These are phyloP conservation scores for Suhomyces xylopsoci DNA, from an alignment of 805 yeast genomes.

Conservation along the genomic window DNA sequence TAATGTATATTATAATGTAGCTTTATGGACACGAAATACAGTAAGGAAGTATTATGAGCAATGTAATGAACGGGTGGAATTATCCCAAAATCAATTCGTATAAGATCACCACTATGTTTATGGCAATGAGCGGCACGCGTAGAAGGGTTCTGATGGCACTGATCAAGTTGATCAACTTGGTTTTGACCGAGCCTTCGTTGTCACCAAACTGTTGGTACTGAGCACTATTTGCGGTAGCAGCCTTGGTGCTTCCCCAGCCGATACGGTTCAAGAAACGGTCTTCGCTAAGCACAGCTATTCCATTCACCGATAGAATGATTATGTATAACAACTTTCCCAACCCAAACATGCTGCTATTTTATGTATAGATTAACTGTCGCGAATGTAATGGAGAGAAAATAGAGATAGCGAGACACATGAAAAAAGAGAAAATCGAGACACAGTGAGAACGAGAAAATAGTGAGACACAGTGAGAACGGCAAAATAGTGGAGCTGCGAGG, in stretches of 20 bases:
- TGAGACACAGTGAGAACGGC: neutral
- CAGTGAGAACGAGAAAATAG: neutral
- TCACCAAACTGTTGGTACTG: slow-evolving; percentile 26
- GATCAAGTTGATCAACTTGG: slow-evolving; percentile 60
- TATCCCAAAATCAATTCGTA: slow-evolving; percentile 71
- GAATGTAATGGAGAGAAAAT: neutral
- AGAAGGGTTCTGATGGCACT: slow-evolving; percentile 73
- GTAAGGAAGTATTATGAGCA: neutral
- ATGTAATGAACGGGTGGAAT: too few species aligned
- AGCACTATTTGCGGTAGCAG: slow-evolving; percentile 9
- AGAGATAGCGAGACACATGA: neutral
- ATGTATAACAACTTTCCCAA: slow-evolving; percentile 58
- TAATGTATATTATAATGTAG: slow-evolving; percentile 1
- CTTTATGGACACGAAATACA: neutral
- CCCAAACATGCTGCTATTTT: slow-evolving; percentile 50
- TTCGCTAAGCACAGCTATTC: slow-evolving; percentile 76
- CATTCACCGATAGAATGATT: slow-evolving; percentile 59
- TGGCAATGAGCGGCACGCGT: slow-evolving; percentile 69
- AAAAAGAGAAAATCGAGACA: neutral
- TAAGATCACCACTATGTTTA: slow-evolving; percentile 61
- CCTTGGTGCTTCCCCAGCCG: slow-evolving; percentile 30
- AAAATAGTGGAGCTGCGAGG: neutral
- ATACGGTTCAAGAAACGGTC: slow-evolving; percentile 72
- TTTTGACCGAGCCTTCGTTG: slow-evolving; percentile 44
- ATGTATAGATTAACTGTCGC: neutral